phyloP scores from a whole-genome alignment of 768 basidiomycete species.

The Mycena alexandri region DNA sequence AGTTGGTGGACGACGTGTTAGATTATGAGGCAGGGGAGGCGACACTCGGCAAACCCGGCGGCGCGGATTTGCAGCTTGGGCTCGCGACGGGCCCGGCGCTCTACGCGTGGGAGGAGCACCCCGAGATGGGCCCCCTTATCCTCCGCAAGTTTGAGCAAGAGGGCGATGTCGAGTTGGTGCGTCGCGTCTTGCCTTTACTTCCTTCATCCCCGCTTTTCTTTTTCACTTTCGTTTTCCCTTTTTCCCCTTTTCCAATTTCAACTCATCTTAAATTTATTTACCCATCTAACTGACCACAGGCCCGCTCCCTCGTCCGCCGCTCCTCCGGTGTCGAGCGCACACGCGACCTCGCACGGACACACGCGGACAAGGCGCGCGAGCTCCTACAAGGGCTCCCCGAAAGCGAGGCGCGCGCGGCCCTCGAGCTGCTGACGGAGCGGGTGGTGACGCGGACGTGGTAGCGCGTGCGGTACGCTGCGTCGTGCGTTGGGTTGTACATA shows the following conservation, averaged over 20 bases:
- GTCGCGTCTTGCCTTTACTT: too few species aligned
- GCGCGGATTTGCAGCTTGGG: slow-evolving; percentile 85
- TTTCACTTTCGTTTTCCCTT: too few species aligned
- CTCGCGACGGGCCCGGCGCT: slow-evolving; percentile 94
- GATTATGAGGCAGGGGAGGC: slow-evolving; percentile 88
- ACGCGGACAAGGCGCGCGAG: slow-evolving; percentile 84
- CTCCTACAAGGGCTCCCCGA: slow-evolving; percentile 80
- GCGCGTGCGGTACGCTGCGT: too few species aligned
- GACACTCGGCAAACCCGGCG: slow-evolving; percentile 91
- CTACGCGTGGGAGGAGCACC: slow-evolving; percentile 95
- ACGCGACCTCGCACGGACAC: slow-evolving; percentile 78
- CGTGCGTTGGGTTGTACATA: too few species aligned
- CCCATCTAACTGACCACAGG: slow-evolving; percentile 58
- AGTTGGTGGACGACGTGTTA: slow-evolving; percentile 96
- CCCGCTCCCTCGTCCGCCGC: slow-evolving; percentile 76
- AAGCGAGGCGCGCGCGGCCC: slow-evolving; percentile 83
- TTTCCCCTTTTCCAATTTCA: neutral
- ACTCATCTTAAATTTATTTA: too few species aligned
- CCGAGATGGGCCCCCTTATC: slow-evolving; percentile 90
- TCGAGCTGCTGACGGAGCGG: slow-evolving; percentile 81
- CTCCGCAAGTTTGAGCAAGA: slow-evolving; percentile 81
- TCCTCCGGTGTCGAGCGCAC: slow-evolving; percentile 89
- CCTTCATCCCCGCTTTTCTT: too few species aligned
- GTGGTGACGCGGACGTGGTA: slow-evolving; percentile 70
- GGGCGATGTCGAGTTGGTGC: slow-evolving; percentile 90